Percentiles rank a stretch among this genome's conserved stretches.
Evolutionary conservation across 805 yeast species (phyloP).

Genomic region (Ascoidea asiatica): DNA sequence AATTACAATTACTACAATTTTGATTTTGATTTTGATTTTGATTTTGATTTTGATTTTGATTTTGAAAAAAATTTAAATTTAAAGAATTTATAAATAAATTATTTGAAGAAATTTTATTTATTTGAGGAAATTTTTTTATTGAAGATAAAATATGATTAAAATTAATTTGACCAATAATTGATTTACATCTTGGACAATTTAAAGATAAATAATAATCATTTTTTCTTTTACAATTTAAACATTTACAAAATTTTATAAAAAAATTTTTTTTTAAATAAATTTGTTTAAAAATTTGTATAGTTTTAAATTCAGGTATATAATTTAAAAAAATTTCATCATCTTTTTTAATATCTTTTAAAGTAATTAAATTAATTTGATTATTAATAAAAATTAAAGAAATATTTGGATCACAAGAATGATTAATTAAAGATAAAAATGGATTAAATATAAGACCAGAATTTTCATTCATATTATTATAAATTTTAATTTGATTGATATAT

Average conservation of each 20-base stretch:
- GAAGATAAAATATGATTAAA: too few relatives aligned
- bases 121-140: too few relatives aligned
- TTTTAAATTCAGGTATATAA: conserved; percentile 21
- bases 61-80: too few relatives aligned
- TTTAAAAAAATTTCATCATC: conserved; percentile 19
- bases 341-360: conserved; percentile 11
- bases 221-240: conserved; percentile 15
- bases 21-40: too few relatives aligned
- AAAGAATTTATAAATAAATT: too few relatives aligned
- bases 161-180: too few relatives aligned
- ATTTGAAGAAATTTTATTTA: too few relatives aligned
- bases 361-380: conserved; percentile 11
- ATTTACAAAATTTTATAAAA: conserved; percentile 22
- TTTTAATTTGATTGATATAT: too few relatives aligned
- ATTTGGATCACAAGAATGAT: conserved; percentile 29
- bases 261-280: conserved; percentile 15
- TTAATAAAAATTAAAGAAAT: conserved; percentile 14
- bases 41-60: too few relatives aligned
- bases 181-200: conserved; percentile 16
- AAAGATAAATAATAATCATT: conserved; percentile 18
- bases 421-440: conserved; percentile 22
- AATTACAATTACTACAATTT: too few relatives aligned
- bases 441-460: conserved; percentile 23
- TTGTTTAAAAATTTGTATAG: too few relatives aligned
- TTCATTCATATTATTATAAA: too few relatives aligned